Percentiles rank a stretch among this genome's conserved stretches.
Conservation (phyloP, 2,329 filamentous ascomycete genomes). For the Neofusicoccum ribis region DNA sequence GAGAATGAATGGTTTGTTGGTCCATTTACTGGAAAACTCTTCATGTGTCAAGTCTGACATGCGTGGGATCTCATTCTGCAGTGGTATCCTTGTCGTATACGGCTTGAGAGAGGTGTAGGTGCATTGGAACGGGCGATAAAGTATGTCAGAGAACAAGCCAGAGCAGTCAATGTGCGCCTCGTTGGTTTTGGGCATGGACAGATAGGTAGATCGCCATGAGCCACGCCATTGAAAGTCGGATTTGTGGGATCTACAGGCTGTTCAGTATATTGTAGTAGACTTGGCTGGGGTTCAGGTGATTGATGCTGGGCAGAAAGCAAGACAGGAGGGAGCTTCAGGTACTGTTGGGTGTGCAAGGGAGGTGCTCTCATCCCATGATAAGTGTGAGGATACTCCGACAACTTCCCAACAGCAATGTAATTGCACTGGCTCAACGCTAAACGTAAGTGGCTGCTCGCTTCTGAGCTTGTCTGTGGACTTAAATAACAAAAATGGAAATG, state of each 20-base stretch:
- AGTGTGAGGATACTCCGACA: too few relatives aligned
- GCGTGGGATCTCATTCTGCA: constrained; percentile 69
- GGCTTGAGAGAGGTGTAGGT: constrained; percentile 69
- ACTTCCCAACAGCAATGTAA: too few relatives aligned
- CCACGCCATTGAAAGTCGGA: constrained; percentile 68
- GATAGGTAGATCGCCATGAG: constrained; percentile 79
- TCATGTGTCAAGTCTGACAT: constrained; percentile 67
- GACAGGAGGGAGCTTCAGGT: too few relatives aligned
- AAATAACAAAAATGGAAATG: too few relatives aligned
- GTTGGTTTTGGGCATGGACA: constrained; percentile 57
- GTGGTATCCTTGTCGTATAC: constrained; percentile 71
- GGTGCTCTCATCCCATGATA: too few relatives aligned
- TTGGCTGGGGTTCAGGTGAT: too few relatives aligned
- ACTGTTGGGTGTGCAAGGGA: too few relatives aligned
- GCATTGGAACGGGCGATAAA: constrained; percentile 89
- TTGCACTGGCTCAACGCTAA: too few relatives aligned
- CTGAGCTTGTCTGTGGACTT: too few relatives aligned
- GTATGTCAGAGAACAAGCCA: constrained; percentile 82
- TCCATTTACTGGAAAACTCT: constrained; percentile 76
- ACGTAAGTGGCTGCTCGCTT: too few relatives aligned
- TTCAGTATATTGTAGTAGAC: constrained; percentile 3
- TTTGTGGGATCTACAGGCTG: constrained; percentile 41
- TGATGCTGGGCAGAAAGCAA: too few relatives aligned
- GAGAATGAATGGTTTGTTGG: constrained; percentile 80
- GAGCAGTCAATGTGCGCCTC: constrained; percentile 67